Base-by-base conservation (phyloP, 148 eudicot species). In the Nyssa sinensis region DNA sequence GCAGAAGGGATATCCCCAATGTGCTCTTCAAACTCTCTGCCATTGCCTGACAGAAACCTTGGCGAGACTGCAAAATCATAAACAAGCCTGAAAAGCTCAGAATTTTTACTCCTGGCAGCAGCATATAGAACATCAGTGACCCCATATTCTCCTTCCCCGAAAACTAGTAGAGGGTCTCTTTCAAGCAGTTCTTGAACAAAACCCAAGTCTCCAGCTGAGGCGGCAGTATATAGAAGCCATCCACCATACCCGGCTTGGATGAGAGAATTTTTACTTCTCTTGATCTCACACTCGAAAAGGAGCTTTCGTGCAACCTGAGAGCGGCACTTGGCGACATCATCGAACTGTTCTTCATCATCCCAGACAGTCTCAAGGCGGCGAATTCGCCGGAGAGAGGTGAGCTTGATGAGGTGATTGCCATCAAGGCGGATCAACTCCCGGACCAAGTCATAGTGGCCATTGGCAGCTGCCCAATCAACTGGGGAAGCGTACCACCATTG, bases 401-500 rank as follows among this genome's bases (percentile, higher is more conserved):
- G 88, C 29, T 87, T 80, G 49, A 96, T 96, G 28, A 96, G 83
- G 74, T 93, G 90, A 73, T 96, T 96, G 64, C 93, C 90, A 53
- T 96, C 99, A 0, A 93, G 77, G 19, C 90, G 92, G 34, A 96
- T 85, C n/a, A 96, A 94, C 55, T 96, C 88, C 1, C 98, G 84
- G 61, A 93, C 99, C 53, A 96, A 79, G 44, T 93, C 98, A 76
- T 80, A 96, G 79, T 90, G 97, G 28, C 99, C 99, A 73, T 91
- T 93, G 53, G 99, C 99, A 7, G 99, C 97, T 7, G 99, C 99
- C 86, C 85, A 96, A 66, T 96, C 99, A 51, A 96, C 87, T 24
- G 99, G 99, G 23, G 94, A 85, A 49, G 97, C 99, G 69, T 89
- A 96, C 99, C 99, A 96, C 99, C 99, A 96, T 62, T 93, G 93